phyloP scores from a whole-genome alignment of 495 filamentous ascomycete species.

The Penicillium ucsense region DNA sequence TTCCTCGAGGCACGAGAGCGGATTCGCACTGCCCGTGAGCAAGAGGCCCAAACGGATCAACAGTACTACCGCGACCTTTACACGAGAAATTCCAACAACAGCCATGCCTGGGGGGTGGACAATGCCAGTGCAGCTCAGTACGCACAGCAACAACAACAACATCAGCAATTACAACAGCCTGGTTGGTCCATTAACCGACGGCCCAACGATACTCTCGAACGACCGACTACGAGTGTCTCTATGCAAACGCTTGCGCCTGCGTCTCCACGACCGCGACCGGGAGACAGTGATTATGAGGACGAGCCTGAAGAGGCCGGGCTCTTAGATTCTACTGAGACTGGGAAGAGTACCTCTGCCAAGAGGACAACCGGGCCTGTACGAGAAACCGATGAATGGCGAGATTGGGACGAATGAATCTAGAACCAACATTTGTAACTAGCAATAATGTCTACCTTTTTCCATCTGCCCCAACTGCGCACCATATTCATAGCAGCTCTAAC shows the following conservation, averaged over 20 bases:
- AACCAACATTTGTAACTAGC: neutral
- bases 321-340: conserved; percentile 5
- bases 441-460: neutral
- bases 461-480: no score
- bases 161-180: conserved; percentile 7
- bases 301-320: conserved; percentile 21
- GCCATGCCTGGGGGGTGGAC: conserved; percentile 22
- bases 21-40: conserved; percentile 47
- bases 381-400: conserved; percentile 34
- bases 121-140: conserved; percentile 1
- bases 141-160: neutral
- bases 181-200: conserved; percentile 33
- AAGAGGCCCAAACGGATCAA: conserved; percentile 41
- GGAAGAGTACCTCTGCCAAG: neutral
- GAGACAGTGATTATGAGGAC: conserved; percentile 34
- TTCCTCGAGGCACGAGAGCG: conserved; percentile 60
- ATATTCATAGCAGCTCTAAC: no score
- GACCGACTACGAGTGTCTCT: conserved; percentile 41
- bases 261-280: conserved; percentile 35
- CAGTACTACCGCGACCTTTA: conserved; percentile 38
- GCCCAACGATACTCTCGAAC: conserved; percentile 41
- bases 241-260: conserved; percentile 41
- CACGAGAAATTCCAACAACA: conserved; percentile 29
- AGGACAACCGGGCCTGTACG: neutral
- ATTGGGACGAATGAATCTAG: conserved; percentile 27